phyloP scores from a whole-genome alignment of 805 yeast genomes.

The Metschnikowia lochheadii region DNA sequence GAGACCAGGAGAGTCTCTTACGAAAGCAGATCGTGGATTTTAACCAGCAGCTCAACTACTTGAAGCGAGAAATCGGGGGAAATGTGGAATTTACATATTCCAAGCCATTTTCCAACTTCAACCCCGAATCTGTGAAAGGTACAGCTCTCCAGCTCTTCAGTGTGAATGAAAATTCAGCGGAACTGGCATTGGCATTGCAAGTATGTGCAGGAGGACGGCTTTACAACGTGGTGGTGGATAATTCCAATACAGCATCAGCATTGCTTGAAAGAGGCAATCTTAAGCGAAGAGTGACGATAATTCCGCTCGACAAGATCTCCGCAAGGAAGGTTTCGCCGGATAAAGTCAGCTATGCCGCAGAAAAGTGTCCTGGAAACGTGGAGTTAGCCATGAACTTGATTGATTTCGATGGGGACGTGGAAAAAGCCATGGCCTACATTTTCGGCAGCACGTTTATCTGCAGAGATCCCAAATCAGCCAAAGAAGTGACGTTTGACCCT shows the following conservation, averaged over 20 bases:
- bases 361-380: constrained; percentile 77
- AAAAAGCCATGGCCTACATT: constrained; percentile 83
- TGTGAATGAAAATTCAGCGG: constrained; percentile 50
- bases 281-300: constrained; percentile 79
- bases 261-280: constrained; percentile 74
- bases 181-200: constrained; percentile 79
- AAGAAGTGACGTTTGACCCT: constrained; percentile 82
- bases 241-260: constrained; percentile 78
- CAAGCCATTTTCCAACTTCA: constrained; percentile 58
- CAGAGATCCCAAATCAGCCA: constrained; percentile 82
- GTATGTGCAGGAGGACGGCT: constrained; percentile 91
- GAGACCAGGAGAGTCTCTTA: constrained; percentile 37
- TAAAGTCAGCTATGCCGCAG: constrained; percentile 61
- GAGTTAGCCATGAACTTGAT: constrained; percentile 84
- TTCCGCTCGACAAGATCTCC: constrained; percentile 84
- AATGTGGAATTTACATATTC: constrained; percentile 73
- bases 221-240: constrained; percentile 87
- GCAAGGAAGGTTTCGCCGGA: constrained; percentile 52
- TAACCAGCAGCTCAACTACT: constrained; percentile 45
- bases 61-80: constrained; percentile 57
- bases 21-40: constrained; percentile 24
- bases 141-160: constrained; percentile 82
- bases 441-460: constrained; percentile 91
- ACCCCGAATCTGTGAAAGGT: constrained; percentile 69
- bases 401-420: constrained; percentile 65